These are phyloP conservation scores for Elsinoe ampelina DNA, from an alignment of 2,329 filamentous ascomycete genomes.

Conservation along the genomic window DNA sequence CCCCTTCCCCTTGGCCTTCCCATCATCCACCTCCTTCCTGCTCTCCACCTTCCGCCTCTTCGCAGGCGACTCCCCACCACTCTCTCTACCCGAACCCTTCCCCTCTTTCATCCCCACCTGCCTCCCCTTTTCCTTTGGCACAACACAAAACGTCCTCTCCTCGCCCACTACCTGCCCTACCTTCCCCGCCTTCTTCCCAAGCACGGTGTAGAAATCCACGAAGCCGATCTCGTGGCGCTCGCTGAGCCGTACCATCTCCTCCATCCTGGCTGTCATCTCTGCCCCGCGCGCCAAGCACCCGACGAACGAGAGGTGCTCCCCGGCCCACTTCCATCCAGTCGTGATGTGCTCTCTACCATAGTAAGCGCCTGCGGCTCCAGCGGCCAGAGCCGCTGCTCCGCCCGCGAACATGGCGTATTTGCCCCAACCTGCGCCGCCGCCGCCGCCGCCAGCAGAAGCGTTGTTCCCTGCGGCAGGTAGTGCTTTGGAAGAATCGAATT, in stretches of 20 bases:
- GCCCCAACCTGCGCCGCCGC: constrained; percentile 57
- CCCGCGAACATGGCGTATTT: constrained; percentile 79
- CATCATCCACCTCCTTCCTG: constrained; percentile 18
- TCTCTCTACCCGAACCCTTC: constrained; percentile 12
- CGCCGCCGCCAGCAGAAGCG: constrained; percentile 19
- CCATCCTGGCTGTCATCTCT: constrained; percentile 66
- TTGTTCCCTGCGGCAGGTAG: constrained; percentile 20
- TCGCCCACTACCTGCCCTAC: constrained; percentile 54
- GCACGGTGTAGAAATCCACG: constrained; percentile 75
- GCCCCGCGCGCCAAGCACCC: constrained; percentile 77
- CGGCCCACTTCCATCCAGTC: constrained; percentile 69
- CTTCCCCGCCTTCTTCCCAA: constrained; percentile 52
- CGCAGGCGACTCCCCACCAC: constrained; percentile 13
- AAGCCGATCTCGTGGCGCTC: constrained; percentile 63
- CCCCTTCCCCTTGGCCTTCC: constrained; percentile 29
- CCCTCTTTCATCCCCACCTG: constrained; percentile 10
- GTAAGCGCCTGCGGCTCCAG: constrained; percentile 79
- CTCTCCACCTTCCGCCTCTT: constrained; percentile 20
- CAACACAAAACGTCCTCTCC: constrained; percentile 79
- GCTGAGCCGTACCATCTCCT: constrained; percentile 56
- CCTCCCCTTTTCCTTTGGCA: constrained; percentile 50
- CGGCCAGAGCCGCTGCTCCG: constrained; percentile 67
- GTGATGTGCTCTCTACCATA: constrained; percentile 71
- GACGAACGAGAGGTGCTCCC: constrained; percentile 87
- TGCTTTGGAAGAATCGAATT: constrained; percentile 25